Percentiles rank a stretch among this genome's conserved stretches.
These are phyloP conservation scores for Prunus persica DNA, from an alignment of 306 rosid genomes.

Conservation along the genomic window Prunus_persica_NCBIv2 NC_034014.1:24298501-24299000, in stretches of 20 bases:
- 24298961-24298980: not conserved
- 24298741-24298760: not conserved
- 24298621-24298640: not conserved
- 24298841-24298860: not conserved
- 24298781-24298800: not conserved
- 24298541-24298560: too few relatives aligned
- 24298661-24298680: not conserved
- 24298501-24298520: too few relatives aligned
- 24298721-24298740: not conserved
- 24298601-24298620: not conserved
- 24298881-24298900: slow-evolving; percentile 34
- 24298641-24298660: not conserved
- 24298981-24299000: not conserved
- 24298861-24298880: not conserved
- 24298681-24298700: not conserved
- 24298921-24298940: slow-evolving; percentile 15
- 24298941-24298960: slow-evolving; percentile 39
- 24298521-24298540: too few relatives aligned
- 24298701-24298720: not conserved
- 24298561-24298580: too few relatives aligned
- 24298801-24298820: not conserved
- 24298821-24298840: too few relatives aligned
- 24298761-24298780: too few relatives aligned
- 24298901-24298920: slow-evolving; percentile 1
- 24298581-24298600: not conserved